Evolutionary conservation across 805 yeast genomes (phyloP), one percentile per base, ranked within the genome.

Genomic region (Candida railenensis): DNA sequence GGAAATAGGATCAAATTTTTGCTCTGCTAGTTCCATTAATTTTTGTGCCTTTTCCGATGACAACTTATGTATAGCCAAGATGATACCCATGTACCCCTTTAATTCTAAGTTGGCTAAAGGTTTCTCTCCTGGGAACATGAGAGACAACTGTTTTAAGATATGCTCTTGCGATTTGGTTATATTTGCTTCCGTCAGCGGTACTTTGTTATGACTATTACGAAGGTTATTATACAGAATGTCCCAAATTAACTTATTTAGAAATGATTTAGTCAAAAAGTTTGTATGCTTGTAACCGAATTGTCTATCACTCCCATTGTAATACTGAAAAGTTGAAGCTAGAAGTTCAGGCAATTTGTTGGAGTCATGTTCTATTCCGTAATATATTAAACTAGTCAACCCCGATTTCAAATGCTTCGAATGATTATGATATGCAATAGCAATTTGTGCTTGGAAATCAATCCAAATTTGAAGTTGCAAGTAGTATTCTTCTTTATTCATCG

Each of bases 381-480:
- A 66, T 2, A 64, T 39, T 20, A 71, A 48, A 41, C 65, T 66
- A 32, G 58, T 54, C 18, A 72, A 41, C 7, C 59, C 50, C 37
- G 49, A 21, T 28, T 55, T 53, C 32, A 62, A 20, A 37, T 52
- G 57, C 14, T 55, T 53, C 2, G 48, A 48, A 36, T 53, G 59
- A 21, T 54, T 49, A 20, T 54, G 50, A 51, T 59, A 62, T 2
- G 55, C 54, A 3, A 46, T 38, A 4, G 63, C 46, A 3, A 71
- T 59, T 18, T 48, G 50, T 19, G 51, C 53, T 22, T 58, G 55
- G 45, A 56, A 69, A 12, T 56, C 49, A 3, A 44, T 16, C 76
- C 76, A 73, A 8, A 73, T 47, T 40, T 71, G 76, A 9, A 57
- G 53, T 46, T 69, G 76, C 15, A 71, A 55, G 5, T 58, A 48